These are phyloP conservation scores for Globisporangium barbulae DNA, from an alignment of 352 stramenopile species.

Conservation along the genomic window DNA sequence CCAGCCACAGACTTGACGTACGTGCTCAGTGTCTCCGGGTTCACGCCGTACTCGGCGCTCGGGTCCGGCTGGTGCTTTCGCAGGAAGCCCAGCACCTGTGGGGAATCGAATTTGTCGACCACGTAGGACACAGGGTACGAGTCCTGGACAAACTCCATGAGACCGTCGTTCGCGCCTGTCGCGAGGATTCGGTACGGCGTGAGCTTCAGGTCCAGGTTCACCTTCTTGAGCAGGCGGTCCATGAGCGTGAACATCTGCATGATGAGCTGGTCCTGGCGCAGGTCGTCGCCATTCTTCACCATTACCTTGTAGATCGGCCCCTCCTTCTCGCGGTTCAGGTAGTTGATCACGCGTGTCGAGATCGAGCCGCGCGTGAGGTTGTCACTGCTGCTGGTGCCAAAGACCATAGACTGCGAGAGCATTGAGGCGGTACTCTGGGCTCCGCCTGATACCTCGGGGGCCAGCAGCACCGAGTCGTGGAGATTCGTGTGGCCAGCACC, in stretches of 20 bases:
- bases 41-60: constrained; percentile 83
- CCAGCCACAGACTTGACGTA: constrained; percentile 98
- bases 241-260: constrained; percentile 99
- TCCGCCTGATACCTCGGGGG: not conserved
- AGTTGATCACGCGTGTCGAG: constrained; percentile 71
- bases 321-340: constrained; percentile 77
- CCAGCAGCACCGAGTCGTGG: constrained; percentile 10
- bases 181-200: constrained; percentile 94
- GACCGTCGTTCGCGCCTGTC: constrained; percentile 86
- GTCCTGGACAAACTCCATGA: constrained; percentile 97
- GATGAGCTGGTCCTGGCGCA: constrained; percentile 99
- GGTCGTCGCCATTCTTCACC: constrained; percentile 99
- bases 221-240: constrained; percentile 98
- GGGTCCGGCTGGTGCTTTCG: constrained; percentile 84
- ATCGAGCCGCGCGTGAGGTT: constrained; percentile 67
- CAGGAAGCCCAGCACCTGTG: constrained; percentile 91
- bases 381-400: constrained; percentile 39
- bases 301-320: constrained; percentile 95
- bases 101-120: constrained; percentile 91
- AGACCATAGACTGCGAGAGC: constrained; percentile 48
- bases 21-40: constrained; percentile 91
- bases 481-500: constrained; percentile 5
- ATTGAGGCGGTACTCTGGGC: constrained; percentile 13
- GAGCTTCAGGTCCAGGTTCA: constrained; percentile 97
- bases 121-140: constrained; percentile 96